Conservation (phyloP, 495 filamentous ascomycete genomes). For the Cercophora samala region DNA sequence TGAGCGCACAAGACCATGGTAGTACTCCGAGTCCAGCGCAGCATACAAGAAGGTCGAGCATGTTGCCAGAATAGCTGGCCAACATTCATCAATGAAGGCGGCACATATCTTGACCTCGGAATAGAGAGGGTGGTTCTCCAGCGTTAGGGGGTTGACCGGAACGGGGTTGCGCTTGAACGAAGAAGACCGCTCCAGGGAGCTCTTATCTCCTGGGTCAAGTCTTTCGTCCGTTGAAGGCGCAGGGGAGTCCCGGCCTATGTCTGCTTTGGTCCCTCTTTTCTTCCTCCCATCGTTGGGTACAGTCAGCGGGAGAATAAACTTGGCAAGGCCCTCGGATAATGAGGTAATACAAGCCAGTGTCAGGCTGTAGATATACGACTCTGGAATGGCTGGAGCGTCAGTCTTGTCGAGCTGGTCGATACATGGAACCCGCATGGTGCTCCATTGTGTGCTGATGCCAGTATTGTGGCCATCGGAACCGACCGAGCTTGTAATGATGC, state of each 20-base stretch:
- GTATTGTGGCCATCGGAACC: conserved; percentile 59
- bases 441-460: conserved; percentile 88
- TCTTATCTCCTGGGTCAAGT: conserved; percentile 35
- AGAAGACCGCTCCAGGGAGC: conserved; percentile 40
- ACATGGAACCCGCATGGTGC: conserved; percentile 79
- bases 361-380: conserved; percentile 90
- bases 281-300: conserved; percentile 60
- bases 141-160: conserved; percentile 73
- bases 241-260: conserved; percentile 45
- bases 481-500: conserved; percentile 79
- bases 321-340: conserved; percentile 87
- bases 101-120: conserved; percentile 70
- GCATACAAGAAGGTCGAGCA: conserved; percentile 94
- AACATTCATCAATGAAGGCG: conserved; percentile 82
- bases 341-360: conserved; percentile 82
- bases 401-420: conserved; percentile 92
- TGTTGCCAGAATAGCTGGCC: conserved; percentile 90
- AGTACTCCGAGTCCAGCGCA: conserved; percentile 88
- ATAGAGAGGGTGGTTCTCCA: conserved; percentile 68
- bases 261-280: conserved; percentile 47
- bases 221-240: conserved; percentile 31
- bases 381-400: conserved; percentile 76
- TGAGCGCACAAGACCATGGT: conserved; percentile 84
- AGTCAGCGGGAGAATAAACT: conserved; percentile 85
- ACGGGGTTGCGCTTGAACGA: conserved; percentile 59